Conservation (phyloP, 768 basidiomycete species). For the Amanita brunnescens region DNA sequence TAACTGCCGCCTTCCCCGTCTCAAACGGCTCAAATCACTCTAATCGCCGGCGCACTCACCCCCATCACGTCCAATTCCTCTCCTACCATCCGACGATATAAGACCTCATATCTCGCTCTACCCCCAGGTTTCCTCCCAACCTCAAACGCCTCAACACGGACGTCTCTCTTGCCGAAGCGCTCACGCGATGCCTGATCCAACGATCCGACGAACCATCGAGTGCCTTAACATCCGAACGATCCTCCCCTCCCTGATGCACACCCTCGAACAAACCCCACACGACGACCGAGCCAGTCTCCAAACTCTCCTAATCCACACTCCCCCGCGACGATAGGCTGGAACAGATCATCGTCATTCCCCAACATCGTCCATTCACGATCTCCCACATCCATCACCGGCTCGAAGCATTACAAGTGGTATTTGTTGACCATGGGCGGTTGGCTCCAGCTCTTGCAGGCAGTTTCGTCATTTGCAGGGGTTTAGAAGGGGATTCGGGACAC, state of each 20-base stretch:
- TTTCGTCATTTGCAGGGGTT: slow-evolving; percentile 36
- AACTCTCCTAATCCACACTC: slow-evolving; percentile 24
- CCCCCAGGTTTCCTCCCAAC: slow-evolving; percentile 24
- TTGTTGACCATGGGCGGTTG: slow-evolving; percentile 31
- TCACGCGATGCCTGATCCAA: too few species aligned
- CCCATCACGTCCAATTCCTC: too few species aligned
- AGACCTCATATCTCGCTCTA: slow-evolving; percentile 37
- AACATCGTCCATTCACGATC: slow-evolving; percentile 16
- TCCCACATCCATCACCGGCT: background rate
- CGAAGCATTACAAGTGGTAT: background rate
- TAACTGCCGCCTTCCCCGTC: too few species aligned
- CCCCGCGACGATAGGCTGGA: slow-evolving; percentile 22
- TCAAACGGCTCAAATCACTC: too few species aligned
- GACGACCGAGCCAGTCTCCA: slow-evolving; percentile 21
- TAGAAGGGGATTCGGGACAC: slow-evolving; percentile 37
- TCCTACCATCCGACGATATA: too few species aligned
- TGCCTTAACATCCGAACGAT: slow-evolving; percentile 27
- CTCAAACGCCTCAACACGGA: too few species aligned
- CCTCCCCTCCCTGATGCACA: too few species aligned
- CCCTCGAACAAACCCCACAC: too few species aligned
- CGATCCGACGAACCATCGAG: slow-evolving; percentile 26
- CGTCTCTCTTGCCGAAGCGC: too few species aligned
- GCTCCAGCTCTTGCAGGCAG: slow-evolving; percentile 29
- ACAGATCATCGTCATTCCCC: slow-evolving; percentile 26
- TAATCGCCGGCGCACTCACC: too few species aligned